Evolutionary conservation across 768 basidiomycete genomes (phyloP).

Genomic region (Pisolithus albus): DNA sequence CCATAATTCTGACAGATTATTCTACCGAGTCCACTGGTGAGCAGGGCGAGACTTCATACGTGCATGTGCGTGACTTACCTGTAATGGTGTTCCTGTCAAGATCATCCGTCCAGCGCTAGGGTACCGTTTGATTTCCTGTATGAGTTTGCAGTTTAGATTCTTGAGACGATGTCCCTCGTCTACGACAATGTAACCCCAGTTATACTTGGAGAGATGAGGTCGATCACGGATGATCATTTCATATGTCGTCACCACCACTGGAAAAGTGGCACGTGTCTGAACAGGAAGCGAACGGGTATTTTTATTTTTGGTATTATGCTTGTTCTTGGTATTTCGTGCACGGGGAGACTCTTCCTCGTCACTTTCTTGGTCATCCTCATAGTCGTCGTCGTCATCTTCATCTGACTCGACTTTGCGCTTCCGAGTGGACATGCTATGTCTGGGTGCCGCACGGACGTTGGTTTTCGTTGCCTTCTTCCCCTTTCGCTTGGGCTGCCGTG

Average conservation of each 20-base stretch:
- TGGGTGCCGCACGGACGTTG: slow-evolving; percentile 8
- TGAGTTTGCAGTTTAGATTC: slow-evolving; percentile 87
- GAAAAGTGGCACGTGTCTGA: slow-evolving; percentile 43
- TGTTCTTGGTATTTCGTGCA: neutral
- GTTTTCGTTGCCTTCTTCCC: slow-evolving; percentile 2
- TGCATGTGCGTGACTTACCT: slow-evolving; percentile 44
- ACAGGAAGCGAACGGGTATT: neutral
- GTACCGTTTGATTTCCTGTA: slow-evolving; percentile 86
- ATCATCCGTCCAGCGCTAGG: slow-evolving; percentile 83
- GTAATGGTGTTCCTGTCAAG: slow-evolving; percentile 91
- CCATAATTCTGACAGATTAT: slow-evolving; percentile 94
- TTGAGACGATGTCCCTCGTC: slow-evolving; percentile 95
- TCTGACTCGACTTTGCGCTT: slow-evolving; percentile 16
- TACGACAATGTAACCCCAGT: slow-evolving; percentile 92
- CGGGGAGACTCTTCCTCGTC: neutral
- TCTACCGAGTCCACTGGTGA: slow-evolving; percentile 42
- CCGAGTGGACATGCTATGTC: slow-evolving; percentile 10
- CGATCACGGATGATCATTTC: slow-evolving; percentile 89
- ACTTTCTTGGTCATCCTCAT: neutral
- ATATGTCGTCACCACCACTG: slow-evolving; percentile 86
- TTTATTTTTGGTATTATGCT: neutral
- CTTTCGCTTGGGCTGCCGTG: slow-evolving; percentile 16
- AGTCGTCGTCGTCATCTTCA: slow-evolving; percentile 16
- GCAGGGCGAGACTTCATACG: neutral
- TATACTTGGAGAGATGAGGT: slow-evolving; percentile 53